Base-by-base conservation (phyloP, 1,284 basidiomycete species). In the Earliella scabrosa region DNA sequence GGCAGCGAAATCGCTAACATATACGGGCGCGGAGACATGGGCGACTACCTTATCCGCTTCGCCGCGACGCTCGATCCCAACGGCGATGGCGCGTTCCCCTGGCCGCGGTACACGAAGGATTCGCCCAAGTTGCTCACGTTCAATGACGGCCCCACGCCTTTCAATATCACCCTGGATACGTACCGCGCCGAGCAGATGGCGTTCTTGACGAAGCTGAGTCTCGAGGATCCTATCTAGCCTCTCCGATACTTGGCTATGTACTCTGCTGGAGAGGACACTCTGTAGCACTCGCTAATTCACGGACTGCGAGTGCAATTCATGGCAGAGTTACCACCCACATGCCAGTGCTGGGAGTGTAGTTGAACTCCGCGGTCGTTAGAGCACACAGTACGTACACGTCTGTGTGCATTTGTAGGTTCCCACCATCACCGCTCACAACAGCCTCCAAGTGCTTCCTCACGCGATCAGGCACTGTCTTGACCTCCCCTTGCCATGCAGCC, bases 91-190 rank as follows among this genome's bases (percentile, higher is more conserved):
- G 68, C 69, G 3, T 35, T 68, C 38, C 61, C 65, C 9, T 86
- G 83, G 83, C 82, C 84, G 1, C 68, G 73, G 36, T 86, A 82
- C 54, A 71, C 74, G 4, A 61, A 67, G 1, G 51, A 55, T 0
- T 66, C 70, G 13, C 75, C 75, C 4, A 71, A 74, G 23, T 64
- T 82, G 45, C 58, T 84, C 45, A 75, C 75, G 6, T 78, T 83
- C 67, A 60, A 70, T n/a, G 82, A 83, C 60, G 76, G 73, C 0
- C 32, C 71, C 4, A 56, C 74, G 20, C 63, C 69, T 3, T 66
- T 74, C 27, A 48, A 58, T 1, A 66, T 80, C 43, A 70, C 70
- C 0, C 57, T 69, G 20, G 78, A 82, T 57, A 76, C 72, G 1
- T 81, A 76, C 60, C 72, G 81, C 47, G 58, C 66, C 34, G 73